Conservation (phyloP, 352 stramenopile species). For the Phytophthora megakarya region DNA sequence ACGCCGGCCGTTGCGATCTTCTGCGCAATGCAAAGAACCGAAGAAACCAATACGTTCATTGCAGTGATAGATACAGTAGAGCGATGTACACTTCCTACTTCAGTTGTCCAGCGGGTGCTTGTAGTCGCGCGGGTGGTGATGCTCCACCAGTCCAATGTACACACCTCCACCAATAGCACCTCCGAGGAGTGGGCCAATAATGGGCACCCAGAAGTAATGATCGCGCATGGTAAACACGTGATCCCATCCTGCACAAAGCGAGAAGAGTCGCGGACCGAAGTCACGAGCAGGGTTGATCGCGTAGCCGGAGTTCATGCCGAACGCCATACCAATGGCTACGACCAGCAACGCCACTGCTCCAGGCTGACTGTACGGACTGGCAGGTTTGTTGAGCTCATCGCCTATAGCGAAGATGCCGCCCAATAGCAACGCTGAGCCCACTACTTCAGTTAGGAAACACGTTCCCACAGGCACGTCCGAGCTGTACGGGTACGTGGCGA, state of each 20-base stretch:
- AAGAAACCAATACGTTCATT: constrained; percentile 25
- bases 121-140: constrained; percentile 45
- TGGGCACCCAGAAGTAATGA: constrained; percentile 40
- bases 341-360: constrained; percentile 49
- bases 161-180: constrained; percentile 33
- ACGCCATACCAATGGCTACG: constrained; percentile 59
- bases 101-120: constrained; percentile 38
- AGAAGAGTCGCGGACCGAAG: constrained; percentile 46
- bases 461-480: constrained; percentile 30
- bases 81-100: not conserved
- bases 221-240: constrained; percentile 42
- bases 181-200: constrained; percentile 38
- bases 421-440: constrained; percentile 52
- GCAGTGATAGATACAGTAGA: not conserved
- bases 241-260: constrained; percentile 42
- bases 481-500: constrained; percentile 47
- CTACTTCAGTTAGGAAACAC: constrained; percentile 51
- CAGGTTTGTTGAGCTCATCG: constrained; percentile 48
- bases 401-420: constrained; percentile 52
- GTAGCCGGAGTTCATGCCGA: constrained; percentile 66
- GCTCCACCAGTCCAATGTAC: constrained; percentile 41
- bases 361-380: constrained; percentile 39
- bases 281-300: constrained; percentile 58
- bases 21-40: not conserved
- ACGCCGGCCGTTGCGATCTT: too few species aligned